Evolutionary conservation across 202 grass and related monocot genomes (phyloP).

Genomic region (Digitaria exilis): DNA sequence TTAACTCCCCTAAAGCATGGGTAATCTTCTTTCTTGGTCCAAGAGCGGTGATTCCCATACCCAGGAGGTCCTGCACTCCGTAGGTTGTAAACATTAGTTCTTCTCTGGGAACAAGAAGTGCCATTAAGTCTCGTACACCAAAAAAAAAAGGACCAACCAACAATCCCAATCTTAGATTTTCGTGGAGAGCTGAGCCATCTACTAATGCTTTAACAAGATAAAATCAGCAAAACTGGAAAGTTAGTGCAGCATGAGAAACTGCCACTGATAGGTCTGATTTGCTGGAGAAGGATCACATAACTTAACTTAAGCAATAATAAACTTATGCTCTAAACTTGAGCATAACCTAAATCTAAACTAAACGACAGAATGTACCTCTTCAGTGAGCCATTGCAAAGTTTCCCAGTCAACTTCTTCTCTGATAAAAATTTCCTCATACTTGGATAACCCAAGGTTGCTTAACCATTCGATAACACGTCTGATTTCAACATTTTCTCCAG

Average conservation of each 20-base stretch:
- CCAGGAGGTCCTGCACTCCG: conserved; percentile 81
- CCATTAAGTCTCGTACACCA: background rate
- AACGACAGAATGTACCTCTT: conserved; percentile 69
- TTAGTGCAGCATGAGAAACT: background rate
- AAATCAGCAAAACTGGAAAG: conserved; percentile 12
- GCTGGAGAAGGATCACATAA: conserved; percentile 5
- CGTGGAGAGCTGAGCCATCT: background rate
- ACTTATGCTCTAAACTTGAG: conserved; percentile 1
- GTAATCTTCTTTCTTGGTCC: conserved; percentile 88
- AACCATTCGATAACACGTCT: conserved; percentile 66
- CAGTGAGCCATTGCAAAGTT: conserved; percentile 84
- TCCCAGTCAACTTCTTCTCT: conserved; percentile 93
- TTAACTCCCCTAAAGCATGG: conserved; percentile 67
- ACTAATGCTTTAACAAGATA: background rate
- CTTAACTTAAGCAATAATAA: background rate
- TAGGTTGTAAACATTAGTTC: conserved; percentile 38
- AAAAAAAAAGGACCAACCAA: background rate
- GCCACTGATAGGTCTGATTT: background rate
- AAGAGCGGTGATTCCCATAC: conserved; percentile 80
- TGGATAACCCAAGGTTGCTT: conserved; percentile 72
- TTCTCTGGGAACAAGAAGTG: background rate
- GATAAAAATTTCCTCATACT: conserved; percentile 76
- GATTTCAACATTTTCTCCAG: conserved; percentile 51
- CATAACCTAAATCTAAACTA: conserved; percentile 1
- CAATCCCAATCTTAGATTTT: background rate